Evolutionary conservation across 352 stramenopile species (phyloP), one percentile per base, ranked within the genome.

Genomic region (Pythium guiyangense): DNA sequence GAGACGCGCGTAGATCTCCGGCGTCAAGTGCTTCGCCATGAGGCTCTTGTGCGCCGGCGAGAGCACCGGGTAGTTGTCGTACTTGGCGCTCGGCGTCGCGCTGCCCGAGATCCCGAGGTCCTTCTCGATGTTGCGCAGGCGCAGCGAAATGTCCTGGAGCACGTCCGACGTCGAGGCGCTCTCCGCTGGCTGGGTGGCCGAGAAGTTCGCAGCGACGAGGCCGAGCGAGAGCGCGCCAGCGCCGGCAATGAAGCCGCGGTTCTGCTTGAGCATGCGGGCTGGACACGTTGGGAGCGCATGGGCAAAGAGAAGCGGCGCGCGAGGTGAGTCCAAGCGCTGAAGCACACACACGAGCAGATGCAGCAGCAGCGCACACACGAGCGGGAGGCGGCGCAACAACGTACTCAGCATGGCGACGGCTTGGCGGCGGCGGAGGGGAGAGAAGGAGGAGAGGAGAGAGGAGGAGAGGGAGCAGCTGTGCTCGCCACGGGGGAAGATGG

Each of bases 21-120:
- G 76, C 25, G 68, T 92, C 57, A 96, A 62, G 56, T 88, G 63
- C 62, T 94, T 92, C n/a, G 83, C 80, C 84, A 96, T 94, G 31
- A 95, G 64, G 35, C 79, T 92, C 49, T 74, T 81, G 71, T 96
- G 87, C 64, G 92, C 90, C 18, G 78, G 64, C 4, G 79, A 92
- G 47, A 96, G 91, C 15, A 79, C 70, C 1, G 87, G 87, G 52
- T 77, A 90, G 57, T 88, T 88, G 67, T 86, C 73, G 64, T 96
- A 87, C 54, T 59, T 59, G 54, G 54, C 39, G 20, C 31, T 52
- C 4, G 44, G 0, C 2, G 44, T 29, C 31, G 44, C 34, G 31
- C 46, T 31, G 26, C 54, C 54, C 45, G 34, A 54, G 66, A 89
- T 74, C 22, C 79, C 79, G 49, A 89, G 59, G 54, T 89, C 79